Conservation (phyloP, 768 basidiomycete species). For the Asterophora lycoperdoides region DNA sequence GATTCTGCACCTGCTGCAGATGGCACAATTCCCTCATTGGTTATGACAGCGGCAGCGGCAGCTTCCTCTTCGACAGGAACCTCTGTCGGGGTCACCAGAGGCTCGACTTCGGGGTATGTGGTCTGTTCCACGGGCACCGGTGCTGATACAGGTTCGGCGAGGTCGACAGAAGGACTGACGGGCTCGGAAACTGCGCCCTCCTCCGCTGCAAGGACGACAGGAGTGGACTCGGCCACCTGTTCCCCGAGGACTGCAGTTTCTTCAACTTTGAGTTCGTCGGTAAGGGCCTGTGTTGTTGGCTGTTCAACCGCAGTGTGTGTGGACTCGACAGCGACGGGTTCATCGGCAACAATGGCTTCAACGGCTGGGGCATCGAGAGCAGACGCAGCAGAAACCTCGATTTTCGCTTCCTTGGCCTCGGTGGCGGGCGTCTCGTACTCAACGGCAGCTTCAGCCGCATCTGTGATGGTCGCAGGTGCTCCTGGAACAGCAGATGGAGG, state of each 20-base stretch:
- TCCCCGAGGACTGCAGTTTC: not conserved
- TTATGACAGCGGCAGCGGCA: conserved; percentile 1
- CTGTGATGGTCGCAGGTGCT: not conserved
- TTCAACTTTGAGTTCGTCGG: conserved; percentile 5
- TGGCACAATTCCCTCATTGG: not conserved
- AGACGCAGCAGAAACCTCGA: not conserved
- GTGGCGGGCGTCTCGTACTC: not conserved
- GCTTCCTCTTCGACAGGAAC: not conserved
- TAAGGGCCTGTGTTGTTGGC: not conserved
- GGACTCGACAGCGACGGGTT: not conserved
- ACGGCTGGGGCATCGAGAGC: not conserved
- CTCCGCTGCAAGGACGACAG: conserved; percentile 2
- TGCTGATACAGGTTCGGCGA: conserved; percentile 1
- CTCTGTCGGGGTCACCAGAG: too few species aligned
- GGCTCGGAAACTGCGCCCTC: conserved; percentile 1
- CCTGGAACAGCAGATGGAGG: not conserved
- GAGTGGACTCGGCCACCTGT: conserved; percentile 4
- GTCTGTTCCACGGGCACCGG: not conserved
- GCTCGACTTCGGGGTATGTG: not conserved
- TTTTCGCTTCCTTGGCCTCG: not conserved
- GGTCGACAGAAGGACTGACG: not conserved
- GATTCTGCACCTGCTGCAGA: not conserved
- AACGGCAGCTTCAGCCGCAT: not conserved
- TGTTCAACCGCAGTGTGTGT: not conserved
- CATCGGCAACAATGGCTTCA: not conserved